Evolutionary conservation across 1,284 basidiomycete genomes (phyloP).

Genomic region (Tilletia walkeri): DNA sequence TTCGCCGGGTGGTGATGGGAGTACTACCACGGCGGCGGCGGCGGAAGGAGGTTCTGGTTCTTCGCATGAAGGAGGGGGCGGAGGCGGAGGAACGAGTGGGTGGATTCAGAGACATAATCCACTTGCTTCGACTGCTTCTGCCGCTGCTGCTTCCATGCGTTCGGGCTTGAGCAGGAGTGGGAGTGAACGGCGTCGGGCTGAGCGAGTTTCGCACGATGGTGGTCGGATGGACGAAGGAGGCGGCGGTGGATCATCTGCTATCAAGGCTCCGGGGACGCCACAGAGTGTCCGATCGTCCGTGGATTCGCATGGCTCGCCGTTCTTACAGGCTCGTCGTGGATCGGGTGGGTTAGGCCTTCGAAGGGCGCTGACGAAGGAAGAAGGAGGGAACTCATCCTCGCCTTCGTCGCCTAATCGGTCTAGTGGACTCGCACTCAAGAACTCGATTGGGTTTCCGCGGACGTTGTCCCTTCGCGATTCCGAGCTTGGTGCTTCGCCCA

Average conservation of each 20-base stretch:
- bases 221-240: not conserved
- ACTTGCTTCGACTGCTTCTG: not conserved
- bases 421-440: not conserved
- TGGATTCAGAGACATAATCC: conserved; percentile 5
- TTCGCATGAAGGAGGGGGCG: not conserved
- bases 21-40: not conserved
- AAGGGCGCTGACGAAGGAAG: conserved; percentile 5
- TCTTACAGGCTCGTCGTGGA: not conserved
- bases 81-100: not conserved
- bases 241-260: too few relatives aligned
- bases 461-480: not conserved
- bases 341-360: not conserved
- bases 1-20: too few relatives aligned
- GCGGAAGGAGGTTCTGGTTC: not conserved
- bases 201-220: not conserved
- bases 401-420: not conserved
- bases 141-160: not conserved
- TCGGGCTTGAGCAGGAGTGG: not conserved
- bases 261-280: not conserved
- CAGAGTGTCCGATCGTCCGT: not conserved
- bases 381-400: not conserved
- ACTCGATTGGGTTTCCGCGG: conserved; percentile 4
- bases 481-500: not conserved
- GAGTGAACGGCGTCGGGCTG: not conserved
- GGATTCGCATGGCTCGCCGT: conserved; percentile 2